phyloP scores from a whole-genome alignment of 192 early-diverging fungal genomes.

The Gryganskiella cystojenkinii region DNA sequence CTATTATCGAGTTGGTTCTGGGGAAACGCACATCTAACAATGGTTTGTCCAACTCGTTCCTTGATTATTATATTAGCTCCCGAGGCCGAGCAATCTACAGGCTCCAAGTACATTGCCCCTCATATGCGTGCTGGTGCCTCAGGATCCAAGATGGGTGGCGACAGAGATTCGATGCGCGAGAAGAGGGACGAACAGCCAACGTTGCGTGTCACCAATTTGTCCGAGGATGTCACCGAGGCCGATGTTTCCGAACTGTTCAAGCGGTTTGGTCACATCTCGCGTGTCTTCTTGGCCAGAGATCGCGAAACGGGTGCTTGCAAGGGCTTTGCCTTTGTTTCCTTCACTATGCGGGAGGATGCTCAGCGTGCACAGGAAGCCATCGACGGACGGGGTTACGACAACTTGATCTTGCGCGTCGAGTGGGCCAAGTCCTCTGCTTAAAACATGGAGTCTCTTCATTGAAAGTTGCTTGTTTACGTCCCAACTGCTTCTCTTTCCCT shows the following conservation, averaged over 20 bases:
- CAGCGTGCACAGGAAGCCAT: slow-evolving; percentile 82
- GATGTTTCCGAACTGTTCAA: slow-evolving; percentile 89
- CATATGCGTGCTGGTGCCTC: slow-evolving; percentile 67
- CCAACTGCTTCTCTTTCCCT: too few relatives aligned
- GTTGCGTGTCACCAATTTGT: slow-evolving; percentile 94
- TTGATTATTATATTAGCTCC: too few relatives aligned
- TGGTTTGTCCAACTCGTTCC: neutral
- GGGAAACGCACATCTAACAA: neutral
- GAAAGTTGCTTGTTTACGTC: too few relatives aligned
- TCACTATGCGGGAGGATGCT: slow-evolving; percentile 79
- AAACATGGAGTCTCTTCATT: too few relatives aligned
- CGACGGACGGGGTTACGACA: slow-evolving; percentile 95
- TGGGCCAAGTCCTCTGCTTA: slow-evolving; percentile 66
- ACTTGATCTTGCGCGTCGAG: slow-evolving; percentile 89
- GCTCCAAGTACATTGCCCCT: slow-evolving; percentile 88
- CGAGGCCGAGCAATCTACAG: slow-evolving; percentile 23
- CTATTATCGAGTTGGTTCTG: too few relatives aligned
- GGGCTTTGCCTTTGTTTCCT: slow-evolving; percentile 96
- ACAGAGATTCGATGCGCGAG: slow-evolving; percentile 49
- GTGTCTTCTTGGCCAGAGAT: slow-evolving; percentile 87
- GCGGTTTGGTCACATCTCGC: slow-evolving; percentile 81
- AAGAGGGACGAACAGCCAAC: slow-evolving; percentile 72
- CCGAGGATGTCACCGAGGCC: slow-evolving; percentile 87
- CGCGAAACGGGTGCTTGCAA: slow-evolving; percentile 85
- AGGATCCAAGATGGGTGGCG: slow-evolving; percentile 39